Conservation (phyloP, 164 flowering plant species). For the Platanus orientalis region DNA sequence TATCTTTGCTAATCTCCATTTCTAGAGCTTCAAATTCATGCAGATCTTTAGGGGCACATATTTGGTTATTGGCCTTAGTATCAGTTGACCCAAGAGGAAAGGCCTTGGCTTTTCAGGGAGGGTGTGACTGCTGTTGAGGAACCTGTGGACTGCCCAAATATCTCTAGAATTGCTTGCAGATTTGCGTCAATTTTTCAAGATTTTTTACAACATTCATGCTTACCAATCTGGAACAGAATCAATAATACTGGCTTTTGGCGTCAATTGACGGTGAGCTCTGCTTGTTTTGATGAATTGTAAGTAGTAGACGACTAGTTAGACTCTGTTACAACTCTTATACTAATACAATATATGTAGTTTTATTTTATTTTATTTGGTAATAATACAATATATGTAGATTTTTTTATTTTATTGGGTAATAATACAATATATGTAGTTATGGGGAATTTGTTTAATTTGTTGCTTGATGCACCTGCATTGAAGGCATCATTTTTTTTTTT, state of each 20-base stretch:
- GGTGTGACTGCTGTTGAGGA: constrained; percentile 92
- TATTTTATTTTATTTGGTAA: too few relatives aligned
- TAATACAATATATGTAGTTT: background rate
- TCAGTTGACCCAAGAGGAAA: background rate
- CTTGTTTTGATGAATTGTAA: constrained; percentile 3
- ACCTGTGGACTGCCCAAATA: constrained; percentile 80
- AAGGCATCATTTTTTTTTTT: too few relatives aligned
- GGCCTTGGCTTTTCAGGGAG: constrained; percentile 49
- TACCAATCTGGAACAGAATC: constrained; percentile 88
- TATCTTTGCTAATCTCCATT: constrained; percentile 2
- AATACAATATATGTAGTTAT: background rate
- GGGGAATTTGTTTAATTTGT: too few relatives aligned
- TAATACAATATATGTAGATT: background rate
- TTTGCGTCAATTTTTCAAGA: constrained; percentile 81
- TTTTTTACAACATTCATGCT: constrained; percentile 54
- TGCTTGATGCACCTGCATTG: too few relatives aligned
- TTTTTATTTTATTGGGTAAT: background rate
- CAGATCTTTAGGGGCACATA: background rate
- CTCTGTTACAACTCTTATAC: background rate
- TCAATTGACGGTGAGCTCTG: constrained; percentile 65
- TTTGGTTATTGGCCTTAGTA: background rate
- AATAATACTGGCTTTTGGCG: constrained; percentile 94
- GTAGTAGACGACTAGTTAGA: background rate
- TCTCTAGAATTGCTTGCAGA: constrained; percentile 63
- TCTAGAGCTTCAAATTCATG: constrained; percentile 7